Base-by-base conservation (phyloP, 148 eudicot genomes). In the Polygonum aviculare region DNA sequence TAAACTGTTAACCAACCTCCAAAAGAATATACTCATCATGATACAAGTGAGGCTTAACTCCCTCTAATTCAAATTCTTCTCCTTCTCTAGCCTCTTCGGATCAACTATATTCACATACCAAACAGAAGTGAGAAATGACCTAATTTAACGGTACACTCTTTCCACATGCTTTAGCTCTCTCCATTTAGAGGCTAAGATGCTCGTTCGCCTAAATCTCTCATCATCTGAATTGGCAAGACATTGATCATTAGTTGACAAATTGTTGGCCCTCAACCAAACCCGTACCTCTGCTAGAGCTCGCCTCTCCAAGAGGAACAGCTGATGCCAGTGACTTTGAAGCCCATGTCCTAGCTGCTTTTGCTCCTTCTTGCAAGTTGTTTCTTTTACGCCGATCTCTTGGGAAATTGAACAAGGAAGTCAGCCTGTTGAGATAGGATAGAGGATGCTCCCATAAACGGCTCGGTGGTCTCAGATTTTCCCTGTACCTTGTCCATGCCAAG, bases 311-410 rank as follows among this genome's bases (percentile, higher is more conserved):
- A 14, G 95, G 84, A 78, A 94, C 97, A 3, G 88, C 88, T 14
- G 95, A 86, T 73, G 97, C 98, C 50, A 89, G 81, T 5, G 98
- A 94, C 80, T 94, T 92, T 0, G 98, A 92, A 73, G 97, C 98
- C 97, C 97, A 94, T 18, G 88, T 96, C 76, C 88, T 85, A 0
- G 98, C 98, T 72, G 87, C 91, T 76, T 85, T 82, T 16, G 98
- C 97, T 65, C 97, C 97, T 75, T 83, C 97, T 82, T 88, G 98
- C 78, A 94, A 82, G 75, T 90, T 94, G 79, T 48, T 33, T 45
- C 88, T 89, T 83, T 90, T 87, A 39, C 52, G 75, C 12, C 93
- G 92, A 78, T 86, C 90, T 75, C 82, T 89, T 12, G 85, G 78
- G 54, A 80, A 88, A 69, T 77, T 80, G 76, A 87, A 81, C 19